A percentile compares a stretch with the other conserved stretches of the same genome.
These are phyloP conservation scores for Nymphaea colorata DNA, from an alignment of 164 flowering plant species.

Conservation along the genomic window DNA sequence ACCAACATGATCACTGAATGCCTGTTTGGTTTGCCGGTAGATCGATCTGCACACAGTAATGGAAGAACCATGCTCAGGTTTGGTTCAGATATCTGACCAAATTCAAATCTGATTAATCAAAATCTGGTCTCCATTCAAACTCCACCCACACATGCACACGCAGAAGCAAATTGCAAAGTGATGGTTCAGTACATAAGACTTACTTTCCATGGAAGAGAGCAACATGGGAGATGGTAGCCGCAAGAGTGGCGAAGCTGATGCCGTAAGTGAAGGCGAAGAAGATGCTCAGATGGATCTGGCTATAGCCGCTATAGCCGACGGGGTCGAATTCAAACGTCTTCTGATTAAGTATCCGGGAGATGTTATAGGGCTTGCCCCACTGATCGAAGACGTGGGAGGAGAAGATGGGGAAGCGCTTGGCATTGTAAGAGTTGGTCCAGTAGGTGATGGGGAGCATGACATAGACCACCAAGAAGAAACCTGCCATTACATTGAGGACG, in stretches of 20 bases:
- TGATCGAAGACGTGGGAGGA: constrained; percentile 30
- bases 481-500: constrained; percentile 28
- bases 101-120: no score
- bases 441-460: constrained; percentile 34
- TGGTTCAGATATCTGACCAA: no score
- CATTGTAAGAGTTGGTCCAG: constrained; percentile 38
- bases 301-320: constrained; percentile 28
- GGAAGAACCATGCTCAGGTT: no score
- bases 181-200: not conserved
- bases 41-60: not conserved
- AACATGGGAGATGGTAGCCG: constrained; percentile 52
- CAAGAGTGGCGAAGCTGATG: constrained; percentile 37
- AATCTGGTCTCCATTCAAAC: no score
- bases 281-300: constrained; percentile 38
- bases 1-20: constrained; percentile 1
- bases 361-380: constrained; percentile 27
- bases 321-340: constrained; percentile 20
- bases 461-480: constrained; percentile 27
- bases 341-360: constrained; percentile 17
- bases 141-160: not conserved
- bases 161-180: not conserved
- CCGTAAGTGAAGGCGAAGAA: constrained; percentile 34
- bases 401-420: constrained; percentile 44
- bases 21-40: constrained; percentile 2
- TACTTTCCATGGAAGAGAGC: constrained; percentile 42